Conservation (phyloP, 257 asterid species). For the Thymus quinquecostatus region DNA sequence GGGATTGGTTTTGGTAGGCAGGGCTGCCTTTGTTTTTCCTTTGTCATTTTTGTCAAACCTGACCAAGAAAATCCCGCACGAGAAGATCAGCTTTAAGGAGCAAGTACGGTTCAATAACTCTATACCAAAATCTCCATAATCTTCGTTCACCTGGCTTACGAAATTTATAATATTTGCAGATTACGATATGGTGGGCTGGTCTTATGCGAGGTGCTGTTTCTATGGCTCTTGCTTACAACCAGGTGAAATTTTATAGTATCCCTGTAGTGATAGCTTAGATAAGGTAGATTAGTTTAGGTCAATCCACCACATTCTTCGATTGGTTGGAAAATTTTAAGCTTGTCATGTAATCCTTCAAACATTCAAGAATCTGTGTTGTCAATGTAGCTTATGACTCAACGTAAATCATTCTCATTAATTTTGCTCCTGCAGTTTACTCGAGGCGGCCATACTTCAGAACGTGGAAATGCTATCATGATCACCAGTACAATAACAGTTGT, state of each 20-base stretch:
- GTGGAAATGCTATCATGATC: slow-evolving; percentile 79
- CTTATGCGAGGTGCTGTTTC: slow-evolving; percentile 99
- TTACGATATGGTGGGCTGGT: slow-evolving; percentile 99
- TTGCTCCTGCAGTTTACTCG: slow-evolving; percentile 71
- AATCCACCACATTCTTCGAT: not conserved
- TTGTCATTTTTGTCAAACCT: slow-evolving; percentile 84
- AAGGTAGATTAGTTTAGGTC: not conserved
- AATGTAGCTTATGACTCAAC: not conserved
- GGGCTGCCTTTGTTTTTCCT: slow-evolving; percentile 98
- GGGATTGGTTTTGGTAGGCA: slow-evolving; percentile 82
- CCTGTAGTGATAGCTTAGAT: not conserved
- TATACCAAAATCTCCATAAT: not conserved
- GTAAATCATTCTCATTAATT: not conserved
- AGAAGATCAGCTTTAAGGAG: slow-evolving; percentile 71
- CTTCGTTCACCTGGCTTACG: slow-evolving; percentile 25
- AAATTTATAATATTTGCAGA: slow-evolving; percentile 45
- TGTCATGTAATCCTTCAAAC: not conserved
- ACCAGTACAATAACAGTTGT: slow-evolving; percentile 97
- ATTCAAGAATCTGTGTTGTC: not conserved
- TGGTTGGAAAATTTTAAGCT: not conserved
- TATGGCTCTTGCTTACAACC: slow-evolving; percentile 98
- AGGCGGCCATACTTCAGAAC: slow-evolving; percentile 72
- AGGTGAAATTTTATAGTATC: slow-evolving; percentile 46
- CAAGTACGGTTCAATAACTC: slow-evolving; percentile 58
- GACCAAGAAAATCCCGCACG: slow-evolving; percentile 65